These are phyloP conservation scores for Alternaria longipes DNA, from an alignment of 2,329 filamentous ascomycete genomes.

Conservation along the genomic window DNA sequence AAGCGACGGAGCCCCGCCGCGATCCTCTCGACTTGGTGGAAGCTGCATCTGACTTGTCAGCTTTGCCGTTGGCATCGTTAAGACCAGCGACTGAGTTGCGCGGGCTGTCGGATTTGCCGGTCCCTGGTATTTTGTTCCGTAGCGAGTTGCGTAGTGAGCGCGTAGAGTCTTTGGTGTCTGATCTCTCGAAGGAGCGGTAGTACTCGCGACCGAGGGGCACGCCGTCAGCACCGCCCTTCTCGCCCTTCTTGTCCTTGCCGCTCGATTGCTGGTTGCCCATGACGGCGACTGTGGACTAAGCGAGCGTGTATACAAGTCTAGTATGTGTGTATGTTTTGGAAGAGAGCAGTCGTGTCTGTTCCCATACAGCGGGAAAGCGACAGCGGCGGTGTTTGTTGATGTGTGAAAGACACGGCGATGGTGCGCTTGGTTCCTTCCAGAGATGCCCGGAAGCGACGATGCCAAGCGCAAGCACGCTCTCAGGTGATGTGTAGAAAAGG, in stretches of 20 bases:
- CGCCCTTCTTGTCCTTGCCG: constrained; percentile 57
- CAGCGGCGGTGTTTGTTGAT: constrained; percentile 22
- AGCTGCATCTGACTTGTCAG: constrained; percentile 75
- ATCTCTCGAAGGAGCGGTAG: constrained; percentile 90
- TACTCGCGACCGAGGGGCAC: constrained; percentile 73
- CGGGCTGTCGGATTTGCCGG: constrained; percentile 78
- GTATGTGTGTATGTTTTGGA: constrained; percentile 18
- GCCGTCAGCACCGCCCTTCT: constrained; percentile 57
- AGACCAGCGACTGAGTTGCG: constrained; percentile 72
- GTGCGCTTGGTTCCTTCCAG: constrained; percentile 27
- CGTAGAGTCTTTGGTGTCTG: constrained; percentile 91
- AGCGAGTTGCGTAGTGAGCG: constrained; percentile 84
- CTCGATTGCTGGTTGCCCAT: constrained; percentile 84
- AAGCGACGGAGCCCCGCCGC: constrained; percentile 48
- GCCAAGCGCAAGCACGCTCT: constrained; percentile 27
- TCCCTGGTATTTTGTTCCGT: constrained; percentile 87
- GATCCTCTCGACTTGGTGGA: constrained; percentile 72
- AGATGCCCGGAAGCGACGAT: constrained; percentile 22
- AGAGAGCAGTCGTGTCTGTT: neutral
- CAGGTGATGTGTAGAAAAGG: constrained; percentile 11
- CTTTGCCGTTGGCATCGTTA: constrained; percentile 60
- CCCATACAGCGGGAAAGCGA: constrained; percentile 22
- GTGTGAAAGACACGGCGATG: constrained; percentile 26
- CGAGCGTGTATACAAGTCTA: constrained; percentile 15
- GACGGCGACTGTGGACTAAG: constrained; percentile 49